Evolutionary conservation across 2,329 filamentous ascomycete genomes (phyloP), one percentile per base, ranked within the genome.

Genomic region (Septoria linicola): DNA sequence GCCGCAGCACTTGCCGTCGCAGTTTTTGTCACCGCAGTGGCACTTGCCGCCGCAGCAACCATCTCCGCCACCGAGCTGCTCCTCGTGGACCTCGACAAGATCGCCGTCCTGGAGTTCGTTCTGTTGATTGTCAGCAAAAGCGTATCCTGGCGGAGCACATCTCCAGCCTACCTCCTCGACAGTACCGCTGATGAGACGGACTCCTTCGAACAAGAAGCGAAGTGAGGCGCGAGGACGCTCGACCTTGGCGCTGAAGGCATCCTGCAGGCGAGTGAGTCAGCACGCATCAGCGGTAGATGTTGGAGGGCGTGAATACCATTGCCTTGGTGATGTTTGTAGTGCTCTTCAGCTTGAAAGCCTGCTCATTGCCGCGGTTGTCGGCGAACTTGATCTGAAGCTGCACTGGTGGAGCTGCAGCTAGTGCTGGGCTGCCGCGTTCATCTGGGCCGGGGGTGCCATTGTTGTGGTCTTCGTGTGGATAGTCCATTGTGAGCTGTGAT

Each of bases 141-240:
- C 11, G 11, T 7, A 8, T 37, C 3, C 17, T 32, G 6, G 14
- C 13, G 8, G 10, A 19, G 4, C 19, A 52, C 59, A 53, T n/a
- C n/a, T n/a, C n/a, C n/a, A n/a, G n/a, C n/a, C n/a, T 52, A 64
- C 62, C 37, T 49, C 44, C 3, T 37, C 54, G 7, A 58, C 51
- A 14, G 60, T 64, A 4, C 60, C 49, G 6, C 14, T 20, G 2
- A 32, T 35, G 32, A 66, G 40, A 16, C 62, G 54, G 10, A 52
- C 49, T 1, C 63, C 63, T 1, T 66, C 59, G 32, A 59, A 54
- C 16, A 64, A 40, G 41, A 64, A 65, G 20, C 63, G 58, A 13
- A 62, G 30, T 8, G 35, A 32, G 1, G 35, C 25, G 14, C 37
- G 27, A 2, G 49, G 36, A 3, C 51, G 55, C 40, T 58, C 51